Conservation (phyloP, 2,329 filamentous ascomycete genomes). For the Aspergillus sp. region DNA sequence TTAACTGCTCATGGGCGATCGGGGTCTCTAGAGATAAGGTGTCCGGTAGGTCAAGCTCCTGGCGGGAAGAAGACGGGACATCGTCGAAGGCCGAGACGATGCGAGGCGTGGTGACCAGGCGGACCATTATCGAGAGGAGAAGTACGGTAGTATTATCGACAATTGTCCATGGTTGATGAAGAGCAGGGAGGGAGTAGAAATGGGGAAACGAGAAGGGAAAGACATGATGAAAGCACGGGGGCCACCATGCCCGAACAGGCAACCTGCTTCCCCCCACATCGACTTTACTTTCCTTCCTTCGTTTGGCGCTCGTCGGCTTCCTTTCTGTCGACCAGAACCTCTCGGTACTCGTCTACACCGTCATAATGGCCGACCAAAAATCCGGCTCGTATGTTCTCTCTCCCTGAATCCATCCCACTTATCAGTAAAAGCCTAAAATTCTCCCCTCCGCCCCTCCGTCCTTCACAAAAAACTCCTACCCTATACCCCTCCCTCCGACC, state of each 20-base stretch:
- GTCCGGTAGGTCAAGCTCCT: slow-evolving; percentile 36
- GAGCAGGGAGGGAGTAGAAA: not conserved
- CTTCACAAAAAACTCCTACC: not conserved
- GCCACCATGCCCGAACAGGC: slow-evolving; percentile 2
- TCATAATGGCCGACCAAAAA: slow-evolving; percentile 34
- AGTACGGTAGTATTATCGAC: not conserved
- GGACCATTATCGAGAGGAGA: slow-evolving; percentile 36
- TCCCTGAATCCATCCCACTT: not conserved
- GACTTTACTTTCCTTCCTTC: not conserved
- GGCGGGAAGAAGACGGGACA: slow-evolving; percentile 30
- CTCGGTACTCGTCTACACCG: slow-evolving; percentile 9
- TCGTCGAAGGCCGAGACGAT: slow-evolving; percentile 41
- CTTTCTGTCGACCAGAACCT: not conserved
- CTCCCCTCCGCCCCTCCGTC: no score
- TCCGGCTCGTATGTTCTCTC: slow-evolving; percentile 23
- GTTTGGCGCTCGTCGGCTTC: slow-evolving; percentile 1
- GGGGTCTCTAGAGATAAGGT: slow-evolving; percentile 30
- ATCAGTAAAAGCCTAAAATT: not conserved
- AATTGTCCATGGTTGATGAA: not conserved
- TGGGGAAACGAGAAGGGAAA: not conserved
- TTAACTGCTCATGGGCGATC: slow-evolving; percentile 44
- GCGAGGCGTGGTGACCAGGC: slow-evolving; percentile 38
- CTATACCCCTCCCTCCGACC: not conserved
- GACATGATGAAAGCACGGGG: not conserved
- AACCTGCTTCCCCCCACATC: slow-evolving; percentile 8